Percentiles rank a stretch among this genome's conserved stretches.
Evolutionary conservation across 257 asterid genomes (phyloP).

Genomic region (Verbena officinalis): DNA sequence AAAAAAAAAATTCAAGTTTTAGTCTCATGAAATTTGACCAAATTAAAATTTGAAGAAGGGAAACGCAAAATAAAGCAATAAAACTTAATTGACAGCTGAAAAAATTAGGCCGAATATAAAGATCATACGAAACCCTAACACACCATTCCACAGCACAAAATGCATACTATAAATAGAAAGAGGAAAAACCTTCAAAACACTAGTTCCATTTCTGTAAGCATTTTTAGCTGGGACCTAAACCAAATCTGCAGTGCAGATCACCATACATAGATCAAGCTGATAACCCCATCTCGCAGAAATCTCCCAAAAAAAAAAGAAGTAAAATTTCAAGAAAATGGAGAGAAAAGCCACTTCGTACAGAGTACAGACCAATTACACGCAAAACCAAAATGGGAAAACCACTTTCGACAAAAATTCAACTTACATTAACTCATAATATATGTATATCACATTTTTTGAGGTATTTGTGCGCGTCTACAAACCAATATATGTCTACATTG

Average conservation of each 20-base stretch:
- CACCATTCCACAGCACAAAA: constrained; percentile 25
- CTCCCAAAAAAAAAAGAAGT: constrained; percentile 26
- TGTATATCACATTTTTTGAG: constrained; percentile 9
- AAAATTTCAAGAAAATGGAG: constrained; percentile 23
- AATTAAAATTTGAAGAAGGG: constrained; percentile 12
- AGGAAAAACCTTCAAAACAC: constrained; percentile 6
- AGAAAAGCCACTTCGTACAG: constrained; percentile 25
- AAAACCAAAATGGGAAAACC: constrained; percentile 33
- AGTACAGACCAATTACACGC: constrained; percentile 17
- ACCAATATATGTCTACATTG: constrained; percentile 9
- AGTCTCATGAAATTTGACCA: constrained; percentile 20
- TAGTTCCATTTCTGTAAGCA: constrained; percentile 11
- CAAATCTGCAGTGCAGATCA: constrained; percentile 12
- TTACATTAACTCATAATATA: constrained; percentile 12
- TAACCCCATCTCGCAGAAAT: constrained; percentile 29
- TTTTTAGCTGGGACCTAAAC: constrained; percentile 6
- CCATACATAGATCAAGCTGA: constrained; percentile 29
- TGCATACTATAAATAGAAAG: constrained; percentile 21
- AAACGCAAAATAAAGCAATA: background rate
- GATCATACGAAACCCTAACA: constrained; percentile 38
- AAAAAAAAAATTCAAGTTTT: constrained; percentile 11
- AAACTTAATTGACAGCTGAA: constrained; percentile 10
- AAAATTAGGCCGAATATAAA: constrained; percentile 24
- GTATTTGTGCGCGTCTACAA: constrained; percentile 18
- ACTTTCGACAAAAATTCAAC: constrained; percentile 22